A percentile compares a stretch with the other conserved stretches of the same genome.
Conservation (phyloP, 495 filamentous ascomycete genomes). For the Pyrenula aspistea region DNA sequence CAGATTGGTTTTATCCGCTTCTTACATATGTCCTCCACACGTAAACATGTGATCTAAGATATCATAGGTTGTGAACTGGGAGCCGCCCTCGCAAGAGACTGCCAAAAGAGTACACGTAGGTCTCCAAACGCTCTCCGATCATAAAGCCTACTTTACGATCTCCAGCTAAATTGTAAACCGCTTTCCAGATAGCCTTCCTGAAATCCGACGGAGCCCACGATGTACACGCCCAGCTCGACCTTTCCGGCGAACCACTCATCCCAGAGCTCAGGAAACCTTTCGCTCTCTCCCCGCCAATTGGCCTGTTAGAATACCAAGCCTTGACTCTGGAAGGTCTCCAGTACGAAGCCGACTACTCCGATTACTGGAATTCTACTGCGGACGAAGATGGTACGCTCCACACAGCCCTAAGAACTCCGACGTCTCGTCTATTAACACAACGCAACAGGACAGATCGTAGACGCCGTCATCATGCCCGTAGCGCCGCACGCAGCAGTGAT, state of each 20-base stretch:
- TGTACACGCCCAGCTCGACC: constrained; percentile 21
- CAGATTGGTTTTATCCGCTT: neutral
- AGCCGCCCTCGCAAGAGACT: constrained; percentile 37
- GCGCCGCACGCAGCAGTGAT: constrained; percentile 26
- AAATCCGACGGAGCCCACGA: constrained; percentile 24
- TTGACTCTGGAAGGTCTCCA: constrained; percentile 6
- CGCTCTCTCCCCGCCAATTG: constrained; percentile 14
- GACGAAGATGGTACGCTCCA: constrained; percentile 12
- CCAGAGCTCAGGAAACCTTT: constrained; percentile 16
- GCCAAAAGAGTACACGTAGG: constrained; percentile 30
- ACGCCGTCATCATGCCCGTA: constrained; percentile 26
- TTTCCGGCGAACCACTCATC: constrained; percentile 31
- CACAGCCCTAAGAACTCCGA: neutral
- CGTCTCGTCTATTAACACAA: constrained; percentile 28
- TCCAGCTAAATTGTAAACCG: neutral
- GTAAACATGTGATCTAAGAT: constrained; percentile 48
- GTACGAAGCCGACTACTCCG: constrained; percentile 17
- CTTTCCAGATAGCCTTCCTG: constrained; percentile 14
- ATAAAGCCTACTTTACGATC: too few relatives aligned
- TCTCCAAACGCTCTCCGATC: too few relatives aligned
- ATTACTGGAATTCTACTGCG: constrained; percentile 25
- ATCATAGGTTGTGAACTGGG: constrained; percentile 46
- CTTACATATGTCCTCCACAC: constrained; percentile 45
- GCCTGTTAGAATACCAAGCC: constrained; percentile 10
- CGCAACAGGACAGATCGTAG: constrained; percentile 33